Evolutionary conservation across 176 grass and related monocot species (phyloP), one percentile per base, ranked within the genome.

Genomic region (Carex myosuroides): DNA sequence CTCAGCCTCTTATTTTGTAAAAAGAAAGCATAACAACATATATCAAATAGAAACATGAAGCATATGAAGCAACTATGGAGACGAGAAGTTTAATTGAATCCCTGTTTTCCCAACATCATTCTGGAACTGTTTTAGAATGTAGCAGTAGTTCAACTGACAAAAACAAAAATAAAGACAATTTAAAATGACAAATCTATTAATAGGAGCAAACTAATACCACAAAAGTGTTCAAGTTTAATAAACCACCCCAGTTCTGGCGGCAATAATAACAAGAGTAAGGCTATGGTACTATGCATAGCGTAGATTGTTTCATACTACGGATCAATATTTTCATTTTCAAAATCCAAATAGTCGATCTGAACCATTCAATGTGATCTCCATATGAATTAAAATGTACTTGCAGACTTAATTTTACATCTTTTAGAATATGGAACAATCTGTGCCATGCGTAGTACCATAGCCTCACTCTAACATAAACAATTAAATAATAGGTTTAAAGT

Each of bases 101-200:
- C 93, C 93, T 52, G 91, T 91, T 90, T 95, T 95, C 69, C 86
- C 86, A 32, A 2, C 80, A 86, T 95, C 95, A 91, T 90, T 88
- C 42, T 93, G 70, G 67, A 92, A 90, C 60, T 95, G 91, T 87
- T 88, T 95, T 74, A 98, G 65, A 82, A 98, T 90, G 67, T 90
- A 91, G 71, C 95, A 98, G 88, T 94, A 94, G 81, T 98, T 93
- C 44, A 98, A 85, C 95, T 98, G 91, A 39, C 53, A 65, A 57
- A 56, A 69, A 81, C 80, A 48, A 68, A 50, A 64, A 52, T 18
- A 88, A 84, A 10, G 3, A 86, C 2, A 6, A 13, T 29, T 57
- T 92, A 62, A 84, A 48, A 48, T 48, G 39, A 22, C 0, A 72
- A 30, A 76, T 76, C 39, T 71, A 48, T 71, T 30, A 3, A 54